These are phyloP conservation scores for Pezicula radicicola DNA, from an alignment of 2,329 filamentous ascomycete genomes.

Conservation along the genomic window DNA sequence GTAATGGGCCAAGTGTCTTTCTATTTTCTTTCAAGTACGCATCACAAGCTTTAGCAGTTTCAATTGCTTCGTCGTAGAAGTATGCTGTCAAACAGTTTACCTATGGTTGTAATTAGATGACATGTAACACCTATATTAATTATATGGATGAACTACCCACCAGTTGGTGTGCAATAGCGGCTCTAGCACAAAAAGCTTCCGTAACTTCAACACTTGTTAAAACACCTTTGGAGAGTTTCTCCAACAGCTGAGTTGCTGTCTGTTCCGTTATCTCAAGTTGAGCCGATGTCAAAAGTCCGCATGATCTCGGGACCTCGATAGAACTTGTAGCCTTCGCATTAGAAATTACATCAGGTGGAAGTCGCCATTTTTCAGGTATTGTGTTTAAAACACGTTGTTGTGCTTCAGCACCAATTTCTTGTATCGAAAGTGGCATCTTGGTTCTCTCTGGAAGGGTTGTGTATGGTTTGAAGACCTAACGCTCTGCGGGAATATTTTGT, in stretches of 20 bases:
- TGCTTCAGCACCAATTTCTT: neutral
- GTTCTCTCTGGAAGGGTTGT: no score
- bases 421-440: no score
- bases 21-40: conserved; percentile 30
- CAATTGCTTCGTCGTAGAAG: conserved; percentile 38
- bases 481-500: no score
- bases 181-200: conserved; percentile 46
- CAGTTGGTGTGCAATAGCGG: conserved; percentile 48
- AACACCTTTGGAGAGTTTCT: conserved; percentile 12
- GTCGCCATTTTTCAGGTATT: neutral
- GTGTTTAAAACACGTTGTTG: neutral
- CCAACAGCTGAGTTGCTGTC: conserved; percentile 20
- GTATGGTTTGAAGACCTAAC: no score
- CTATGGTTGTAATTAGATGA: neutral
- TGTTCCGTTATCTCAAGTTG: conserved; percentile 44
- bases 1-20: conserved; percentile 44
- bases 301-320: neutral
- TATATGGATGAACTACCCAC: conserved; percentile 22
- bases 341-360: neutral
- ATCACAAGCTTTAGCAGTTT: conserved; percentile 34
- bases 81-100: conserved; percentile 37
- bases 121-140: no score
- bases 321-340: neutral
- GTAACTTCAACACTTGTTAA: conserved; percentile 36
- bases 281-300: conserved; percentile 3